A percentile compares a stretch with the other conserved stretches of the same genome.
Conservation (phyloP, 805 yeast genomes). For the Ogataea methanolica region DNA sequence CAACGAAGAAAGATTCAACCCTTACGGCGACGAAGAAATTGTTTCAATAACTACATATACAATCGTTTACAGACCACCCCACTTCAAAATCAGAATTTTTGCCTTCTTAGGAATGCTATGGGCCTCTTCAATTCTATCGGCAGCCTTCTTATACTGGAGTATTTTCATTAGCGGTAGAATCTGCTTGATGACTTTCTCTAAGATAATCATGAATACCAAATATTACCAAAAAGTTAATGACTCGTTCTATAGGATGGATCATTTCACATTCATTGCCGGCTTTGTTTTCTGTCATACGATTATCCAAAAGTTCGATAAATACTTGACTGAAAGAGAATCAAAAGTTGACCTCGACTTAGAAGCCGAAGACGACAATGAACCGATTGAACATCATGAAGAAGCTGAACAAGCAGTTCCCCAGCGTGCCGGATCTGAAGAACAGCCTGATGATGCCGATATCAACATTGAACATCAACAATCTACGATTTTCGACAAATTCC, state of each 20-base stretch:
- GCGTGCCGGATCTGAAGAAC: neutral
- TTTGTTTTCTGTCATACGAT: neutral
- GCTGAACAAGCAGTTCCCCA: neutral
- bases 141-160: slow-evolving; percentile 17
- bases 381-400: no score
- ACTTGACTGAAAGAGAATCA: neutral
- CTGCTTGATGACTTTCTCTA: neutral
- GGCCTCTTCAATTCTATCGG: slow-evolving; percentile 38
- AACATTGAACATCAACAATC: no score
- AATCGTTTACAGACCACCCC: slow-evolving; percentile 84
- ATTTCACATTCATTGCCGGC: neutral
- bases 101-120: slow-evolving; percentile 40
- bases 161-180: slow-evolving; percentile 26
- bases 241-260: neutral
- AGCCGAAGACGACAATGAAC: neutral
- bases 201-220: no score
- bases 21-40: slow-evolving; percentile 33
- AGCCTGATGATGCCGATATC: neutral
- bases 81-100: slow-evolving; percentile 56
- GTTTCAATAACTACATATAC: slow-evolving; percentile 42
- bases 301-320: no score
- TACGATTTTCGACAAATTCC: no score
- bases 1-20: slow-evolving; percentile 25
- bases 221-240: neutral
- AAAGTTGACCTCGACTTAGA: neutral